Evolutionary conservation across 1,284 basidiomycete genomes (phyloP), one percentile per base, ranked within the genome.

Genomic region (Athelia psychrophila): DNA sequence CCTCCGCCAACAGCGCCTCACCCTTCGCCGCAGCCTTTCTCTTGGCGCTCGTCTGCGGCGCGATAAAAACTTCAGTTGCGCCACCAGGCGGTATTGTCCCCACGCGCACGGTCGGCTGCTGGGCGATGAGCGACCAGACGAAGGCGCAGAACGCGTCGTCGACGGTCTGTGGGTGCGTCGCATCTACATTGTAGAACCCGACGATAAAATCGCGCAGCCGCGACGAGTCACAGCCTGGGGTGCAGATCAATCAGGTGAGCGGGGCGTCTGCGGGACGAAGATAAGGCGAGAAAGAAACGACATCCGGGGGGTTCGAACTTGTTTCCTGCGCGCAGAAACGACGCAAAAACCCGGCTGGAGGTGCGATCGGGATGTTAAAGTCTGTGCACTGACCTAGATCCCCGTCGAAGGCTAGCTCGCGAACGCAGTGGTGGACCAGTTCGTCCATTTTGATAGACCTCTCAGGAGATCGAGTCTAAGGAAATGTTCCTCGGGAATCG

Each of bases 381-480:
- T n/a, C n/a, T n/a, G n/a, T 13, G 16, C n/a, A 74, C 82, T 71
- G 62, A 88, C 87, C 87, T 30, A 86, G 74, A 63, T 91, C 89
- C n/a, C 90, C 89, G 56, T 92, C 89, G 64, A 90, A 91, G 8
- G 89, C 80, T 20, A 93, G 75, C 66, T 93, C 86, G 50, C 85
- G 81, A 35, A 91, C 74, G 64, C 86, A 86, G 62, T 89, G 81
- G 56, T 82, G 81, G 36, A 92, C 68, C 50, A 92, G 81, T 58
- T 88, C 83, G 66, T 91, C 90, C 82, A 91, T 88, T 47, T 42
- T 42, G 38, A 42, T 42, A 6, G n/a, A n/a, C 38, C 38, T 42
- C 38, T 16, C 20, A 30, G 13, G 38, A 8, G 38, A 42, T 42
- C 20, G n/a, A 42, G n/a, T 6, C 8, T 16, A 13, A 30, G 27